These are phyloP conservation scores for Sporopachydermia cereana DNA, from an alignment of 1,139 yeast species.

Conservation along the genomic window DNA sequence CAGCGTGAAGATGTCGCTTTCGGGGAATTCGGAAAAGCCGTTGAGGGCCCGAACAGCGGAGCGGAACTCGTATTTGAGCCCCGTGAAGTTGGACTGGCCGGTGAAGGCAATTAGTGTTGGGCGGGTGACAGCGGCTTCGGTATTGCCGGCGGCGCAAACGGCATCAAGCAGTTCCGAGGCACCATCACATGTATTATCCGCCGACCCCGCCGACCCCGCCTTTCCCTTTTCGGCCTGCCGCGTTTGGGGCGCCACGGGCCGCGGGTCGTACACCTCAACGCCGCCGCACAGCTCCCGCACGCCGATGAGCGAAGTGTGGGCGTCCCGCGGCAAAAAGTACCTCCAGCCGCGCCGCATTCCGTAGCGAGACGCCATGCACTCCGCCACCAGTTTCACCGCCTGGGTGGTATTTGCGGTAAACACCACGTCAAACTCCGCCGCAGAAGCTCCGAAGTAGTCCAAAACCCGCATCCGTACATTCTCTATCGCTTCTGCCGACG, in stretches of 20 bases:
- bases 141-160: no score
- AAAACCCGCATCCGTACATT: conserved; percentile 21
- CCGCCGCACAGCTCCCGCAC: conserved; percentile 21
- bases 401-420: conserved; percentile 31
- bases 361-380: conserved; percentile 18
- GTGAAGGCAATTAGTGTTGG: background rate
- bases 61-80: background rate
- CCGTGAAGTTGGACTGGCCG: conserved; percentile 3
- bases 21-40: background rate
- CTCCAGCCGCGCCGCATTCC: conserved; percentile 9
- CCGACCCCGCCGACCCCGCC: background rate
- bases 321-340: conserved; percentile 22
- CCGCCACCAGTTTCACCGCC: conserved; percentile 27
- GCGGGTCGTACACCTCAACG: background rate
- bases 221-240: background rate
- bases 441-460: conserved; percentile 23
- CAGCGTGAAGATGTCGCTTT: conserved; percentile 17
- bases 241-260: background rate
- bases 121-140: no score
- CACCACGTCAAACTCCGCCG: conserved; percentile 25
- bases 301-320: conserved; percentile 33
- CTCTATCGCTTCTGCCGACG: conserved; percentile 18
- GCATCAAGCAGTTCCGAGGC: background rate
- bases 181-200: background rate
- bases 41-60: background rate